phyloP scores from a whole-genome alignment of 768 basidiomycete species.

The Tylopilus sp. region DNA sequence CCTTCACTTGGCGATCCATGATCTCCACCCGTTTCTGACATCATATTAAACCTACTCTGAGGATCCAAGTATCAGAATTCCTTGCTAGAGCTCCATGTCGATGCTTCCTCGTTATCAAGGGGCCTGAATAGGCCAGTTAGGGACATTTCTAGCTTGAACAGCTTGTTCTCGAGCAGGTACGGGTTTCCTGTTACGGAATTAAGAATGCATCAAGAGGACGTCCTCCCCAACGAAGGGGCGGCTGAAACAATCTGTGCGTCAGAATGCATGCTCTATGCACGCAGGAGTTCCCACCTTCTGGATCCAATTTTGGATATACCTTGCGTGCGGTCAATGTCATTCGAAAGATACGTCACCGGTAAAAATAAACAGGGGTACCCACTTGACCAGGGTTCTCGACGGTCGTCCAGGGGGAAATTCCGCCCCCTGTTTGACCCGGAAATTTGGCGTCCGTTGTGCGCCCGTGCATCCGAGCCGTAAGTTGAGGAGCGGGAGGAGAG shows the following conservation, averaged over 20 bases:
- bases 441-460: not conserved
- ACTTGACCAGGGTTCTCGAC: constrained; percentile 48
- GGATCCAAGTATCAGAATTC: constrained; percentile 32
- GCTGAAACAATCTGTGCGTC: constrained; percentile 10
- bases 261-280: not conserved
- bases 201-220: constrained; percentile 18
- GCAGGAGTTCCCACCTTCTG: constrained; percentile 30
- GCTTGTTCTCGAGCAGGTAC: constrained; percentile 41
- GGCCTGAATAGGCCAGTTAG: constrained; percentile 38
- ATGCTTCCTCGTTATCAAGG: constrained; percentile 41
- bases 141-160: constrained; percentile 42
- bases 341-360: not conserved
- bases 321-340: constrained; percentile 14
- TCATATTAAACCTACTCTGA: not conserved
- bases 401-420: constrained; percentile 18
- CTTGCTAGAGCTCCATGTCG: constrained; percentile 32
- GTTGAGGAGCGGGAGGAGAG: too few relatives aligned
- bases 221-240: constrained; percentile 18
- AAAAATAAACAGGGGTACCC: not conserved
- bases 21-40: not conserved
- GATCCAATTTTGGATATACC: constrained; percentile 49
- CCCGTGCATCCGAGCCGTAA: not conserved
- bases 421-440: constrained; percentile 32
- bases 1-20: constrained; percentile 5
- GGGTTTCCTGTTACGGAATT: constrained; percentile 43